A percentile compares a stretch with the other conserved stretches of the same genome.
phyloP scores from a whole-genome alignment of 106 monocot species.

The Platanthera guangdongensis region DNA sequence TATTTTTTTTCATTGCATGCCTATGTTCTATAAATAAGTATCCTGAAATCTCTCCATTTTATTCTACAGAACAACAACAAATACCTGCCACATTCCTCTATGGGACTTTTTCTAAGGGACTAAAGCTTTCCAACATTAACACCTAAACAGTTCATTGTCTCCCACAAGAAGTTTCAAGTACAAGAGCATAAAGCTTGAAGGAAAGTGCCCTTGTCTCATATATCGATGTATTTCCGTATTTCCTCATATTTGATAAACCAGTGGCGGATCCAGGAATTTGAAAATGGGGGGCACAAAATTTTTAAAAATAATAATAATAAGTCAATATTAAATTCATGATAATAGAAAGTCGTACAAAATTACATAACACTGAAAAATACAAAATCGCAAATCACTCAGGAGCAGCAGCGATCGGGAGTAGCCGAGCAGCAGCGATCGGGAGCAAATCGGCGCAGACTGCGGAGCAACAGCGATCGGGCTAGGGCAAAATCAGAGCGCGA shows the following conservation, averaged over 20 bases:
- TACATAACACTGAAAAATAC: no score
- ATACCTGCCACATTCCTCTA: background rate
- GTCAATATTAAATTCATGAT: no score
- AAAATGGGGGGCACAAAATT: no score
- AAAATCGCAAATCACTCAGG: no score
- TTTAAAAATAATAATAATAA: no score
- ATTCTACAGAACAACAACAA: background rate
- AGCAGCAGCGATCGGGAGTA: no score
- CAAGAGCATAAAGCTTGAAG: background rate
- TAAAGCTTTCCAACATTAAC: background rate
- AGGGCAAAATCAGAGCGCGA: no score
- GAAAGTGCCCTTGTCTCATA: background rate
- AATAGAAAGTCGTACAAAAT: no score
- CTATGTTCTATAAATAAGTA: background rate
- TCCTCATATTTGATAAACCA: background rate
- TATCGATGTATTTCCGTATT: background rate
- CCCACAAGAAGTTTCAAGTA: background rate
- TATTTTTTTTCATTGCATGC: background rate
- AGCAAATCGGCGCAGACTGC: no score
- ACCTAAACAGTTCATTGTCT: background rate
- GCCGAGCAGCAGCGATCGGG: no score
- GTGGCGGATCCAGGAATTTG: no score
- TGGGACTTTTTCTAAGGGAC: background rate
- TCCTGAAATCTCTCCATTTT: background rate
- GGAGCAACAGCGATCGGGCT: no score